Evolutionary conservation across 352 stramenopile species (phyloP), one percentile per base, ranked within the genome.

Genomic region (Globisporangium canariense): DNA sequence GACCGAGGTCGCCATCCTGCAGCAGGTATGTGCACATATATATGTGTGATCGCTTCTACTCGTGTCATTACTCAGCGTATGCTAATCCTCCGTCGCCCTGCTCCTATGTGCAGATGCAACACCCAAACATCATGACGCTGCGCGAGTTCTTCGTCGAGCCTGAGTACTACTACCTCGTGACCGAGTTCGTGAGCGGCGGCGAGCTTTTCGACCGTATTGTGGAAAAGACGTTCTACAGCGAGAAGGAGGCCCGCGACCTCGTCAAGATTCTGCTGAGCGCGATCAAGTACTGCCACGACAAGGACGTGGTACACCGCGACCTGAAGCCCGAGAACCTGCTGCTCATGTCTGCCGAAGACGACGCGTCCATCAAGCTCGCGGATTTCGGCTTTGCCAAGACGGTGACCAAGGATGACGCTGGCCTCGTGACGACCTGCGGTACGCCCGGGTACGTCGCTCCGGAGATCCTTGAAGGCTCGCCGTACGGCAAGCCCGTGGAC

Each of bases 381-480:
- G 92, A 98, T 70, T 98, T 98, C 79, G 92, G 92, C 3, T 97
- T 98, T 64, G 91, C 93, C 14, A 97, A 97, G 70, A 84, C 93
- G 6, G 81, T 93, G 5, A 76, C 70, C 0, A 86, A 80, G 51
- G 81, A 89, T 46, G 70, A 89, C 46, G 70, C 75, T 0, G 79
- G 75, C 3, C 70, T 95, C 1, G 79, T 81, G 2, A 95, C 87
- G 2, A 90, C 82, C 22, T 95, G 83, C 56, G 86, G 86, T 34
- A 94, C 86, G 18, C 81, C 79, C 1, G 83, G 83, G 0, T 94
- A 94, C 66, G 80, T 93, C 28, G 86, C 86, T 0, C 86, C 86
- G 0, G 86, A 94, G 75, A 94, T 94, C 61, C 73, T 94, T 32
- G 74, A 78, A 78, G 71, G 74, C 38, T 83, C 77, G 51, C 67